Evolutionary conservation across 2,329 filamentous ascomycete species (phyloP).

Genomic region (Paradendryphiella salina): DNA sequence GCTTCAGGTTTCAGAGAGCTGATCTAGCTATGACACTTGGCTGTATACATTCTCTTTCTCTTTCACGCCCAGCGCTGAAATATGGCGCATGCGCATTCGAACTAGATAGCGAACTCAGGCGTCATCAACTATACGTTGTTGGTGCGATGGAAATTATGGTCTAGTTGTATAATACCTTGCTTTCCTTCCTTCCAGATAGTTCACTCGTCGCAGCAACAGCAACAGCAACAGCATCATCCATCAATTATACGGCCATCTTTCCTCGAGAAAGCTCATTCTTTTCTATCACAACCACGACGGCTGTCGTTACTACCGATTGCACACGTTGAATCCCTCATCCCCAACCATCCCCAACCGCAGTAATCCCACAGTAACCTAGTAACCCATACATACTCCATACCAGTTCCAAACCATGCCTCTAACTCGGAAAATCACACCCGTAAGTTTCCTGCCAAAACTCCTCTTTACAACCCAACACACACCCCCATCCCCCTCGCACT

Average conservation of each 20-base stretch:
- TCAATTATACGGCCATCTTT: slow-evolving; percentile 27
- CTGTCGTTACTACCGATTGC: too few species aligned
- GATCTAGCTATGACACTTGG: neutral
- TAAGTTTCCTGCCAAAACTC: slow-evolving; percentile 12
- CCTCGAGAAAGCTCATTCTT: slow-evolving; percentile 4
- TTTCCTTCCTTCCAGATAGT: slow-evolving; percentile 3
- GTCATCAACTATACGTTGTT: neutral
- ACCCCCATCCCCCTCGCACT: too few species aligned
- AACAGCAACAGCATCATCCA: slow-evolving; percentile 12
- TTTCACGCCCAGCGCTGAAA: neutral
- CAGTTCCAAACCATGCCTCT: slow-evolving; percentile 35
- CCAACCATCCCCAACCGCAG: slow-evolving; percentile 23
- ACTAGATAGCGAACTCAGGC: neutral
- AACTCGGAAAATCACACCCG: slow-evolving; percentile 29
- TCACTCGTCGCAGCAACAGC: slow-evolving; percentile 17
- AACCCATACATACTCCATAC: slow-evolving; percentile 28
- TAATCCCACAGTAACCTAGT: slow-evolving; percentile 33
- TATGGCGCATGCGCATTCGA: too few species aligned
- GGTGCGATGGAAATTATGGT: neutral
- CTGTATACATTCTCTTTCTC: neutral
- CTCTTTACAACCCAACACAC: too few species aligned
- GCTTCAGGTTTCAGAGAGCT: neutral
- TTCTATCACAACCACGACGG: neutral
- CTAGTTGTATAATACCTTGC: slow-evolving; percentile 23
- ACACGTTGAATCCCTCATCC: neutral